These are phyloP conservation scores for Sporothrix curviconia DNA, from an alignment of 2,329 filamentous ascomycete species.

Conservation along the genomic window DNA sequence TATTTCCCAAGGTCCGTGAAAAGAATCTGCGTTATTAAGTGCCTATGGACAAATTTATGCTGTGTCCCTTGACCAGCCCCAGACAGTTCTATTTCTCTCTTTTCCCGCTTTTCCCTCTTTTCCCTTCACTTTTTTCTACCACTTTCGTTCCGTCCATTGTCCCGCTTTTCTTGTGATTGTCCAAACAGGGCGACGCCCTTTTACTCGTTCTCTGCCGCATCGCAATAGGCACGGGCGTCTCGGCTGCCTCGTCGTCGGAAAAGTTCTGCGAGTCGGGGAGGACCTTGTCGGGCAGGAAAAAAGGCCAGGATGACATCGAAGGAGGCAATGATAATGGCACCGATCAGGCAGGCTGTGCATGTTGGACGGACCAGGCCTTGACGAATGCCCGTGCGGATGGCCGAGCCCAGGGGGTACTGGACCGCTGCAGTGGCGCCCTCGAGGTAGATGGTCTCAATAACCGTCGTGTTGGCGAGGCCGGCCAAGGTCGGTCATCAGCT, in stretches of 20 bases:
- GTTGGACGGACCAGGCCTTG: background rate
- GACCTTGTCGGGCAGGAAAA: background rate
- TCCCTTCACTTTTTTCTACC: too few relatives aligned
- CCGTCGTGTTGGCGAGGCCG: background rate
- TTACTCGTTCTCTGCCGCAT: too few relatives aligned
- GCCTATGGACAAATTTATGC: too few relatives aligned
- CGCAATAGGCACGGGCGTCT: background rate
- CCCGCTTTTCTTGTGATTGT: too few relatives aligned
- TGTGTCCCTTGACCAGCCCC: too few relatives aligned
- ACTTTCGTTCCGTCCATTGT: too few relatives aligned
- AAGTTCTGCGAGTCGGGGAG: background rate
- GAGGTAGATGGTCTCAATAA: background rate
- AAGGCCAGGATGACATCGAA: constrained; percentile 3
- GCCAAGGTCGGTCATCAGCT: background rate
- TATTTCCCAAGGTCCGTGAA: too few relatives aligned
- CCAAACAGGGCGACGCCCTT: too few relatives aligned
- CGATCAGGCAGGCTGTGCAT: constrained; percentile 1
- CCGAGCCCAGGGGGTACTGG: background rate
- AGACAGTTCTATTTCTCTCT: too few relatives aligned
- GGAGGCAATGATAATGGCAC: background rate
- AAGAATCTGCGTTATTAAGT: too few relatives aligned
- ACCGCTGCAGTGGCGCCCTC: background rate
- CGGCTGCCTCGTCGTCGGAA: background rate
- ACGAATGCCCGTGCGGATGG: background rate
- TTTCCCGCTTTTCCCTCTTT: too few relatives aligned